Evolutionary conservation across 495 filamentous ascomycete species (phyloP).

Genomic region (Penicillium cataractarum): DNA sequence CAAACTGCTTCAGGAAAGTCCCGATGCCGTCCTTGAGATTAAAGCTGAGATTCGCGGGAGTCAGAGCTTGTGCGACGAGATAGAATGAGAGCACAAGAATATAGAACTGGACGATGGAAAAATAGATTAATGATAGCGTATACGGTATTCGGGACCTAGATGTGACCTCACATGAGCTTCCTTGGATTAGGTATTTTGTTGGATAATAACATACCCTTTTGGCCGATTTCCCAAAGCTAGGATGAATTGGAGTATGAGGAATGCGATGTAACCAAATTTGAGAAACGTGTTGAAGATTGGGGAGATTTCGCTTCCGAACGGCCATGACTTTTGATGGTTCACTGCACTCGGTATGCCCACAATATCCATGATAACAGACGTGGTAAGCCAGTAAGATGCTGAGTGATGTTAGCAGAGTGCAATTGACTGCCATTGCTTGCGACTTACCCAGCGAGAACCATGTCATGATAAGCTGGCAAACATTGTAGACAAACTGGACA

Average conservation of each 20-base stretch:
- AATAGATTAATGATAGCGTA: conserved; percentile 78
- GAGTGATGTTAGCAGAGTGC: neutral
- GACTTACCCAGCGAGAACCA: conserved; percentile 84
- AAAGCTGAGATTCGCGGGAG: conserved; percentile 48
- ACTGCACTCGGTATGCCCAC: conserved; percentile 65
- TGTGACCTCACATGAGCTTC: neutral
- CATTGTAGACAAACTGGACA: conserved; percentile 86
- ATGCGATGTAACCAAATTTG: conserved; percentile 82
- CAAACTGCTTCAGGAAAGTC: conserved; percentile 67
- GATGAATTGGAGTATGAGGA: conserved; percentile 88
- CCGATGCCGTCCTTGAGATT: conserved; percentile 46
- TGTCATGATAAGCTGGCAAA: conserved; percentile 75
- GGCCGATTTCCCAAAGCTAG: conserved; percentile 88
- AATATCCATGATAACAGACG: conserved; percentile 89
- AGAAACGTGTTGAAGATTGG: conserved; percentile 83
- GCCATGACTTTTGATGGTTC: conserved; percentile 47
- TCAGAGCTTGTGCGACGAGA: conserved; percentile 75
- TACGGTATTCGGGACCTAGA: conserved; percentile 66
- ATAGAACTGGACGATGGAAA: conserved; percentile 73
- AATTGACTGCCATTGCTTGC: neutral
- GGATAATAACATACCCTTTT: conserved; percentile 75
- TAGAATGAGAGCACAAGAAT: conserved; percentile 80
- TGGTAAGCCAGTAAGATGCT: conserved; percentile 88
- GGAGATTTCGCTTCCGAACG: conserved; percentile 76
- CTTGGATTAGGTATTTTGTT: neutral